phyloP scores from a whole-genome alignment of 1,139 yeast genomes.

The Pichia sp. region DNA sequence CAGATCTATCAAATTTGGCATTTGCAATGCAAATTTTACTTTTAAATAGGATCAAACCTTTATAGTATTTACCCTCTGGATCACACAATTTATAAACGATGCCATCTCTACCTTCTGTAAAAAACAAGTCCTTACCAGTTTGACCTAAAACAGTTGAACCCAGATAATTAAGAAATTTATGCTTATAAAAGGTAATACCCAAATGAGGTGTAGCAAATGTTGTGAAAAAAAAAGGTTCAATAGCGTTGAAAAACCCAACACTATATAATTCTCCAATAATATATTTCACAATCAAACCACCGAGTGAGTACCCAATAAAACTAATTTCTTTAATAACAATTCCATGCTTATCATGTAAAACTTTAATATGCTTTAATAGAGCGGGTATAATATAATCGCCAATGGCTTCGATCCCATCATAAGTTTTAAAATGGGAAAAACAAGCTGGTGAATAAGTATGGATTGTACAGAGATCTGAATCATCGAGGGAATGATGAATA shows the following conservation, averaged over 20 bases:
- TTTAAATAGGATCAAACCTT: conserved; percentile 53
- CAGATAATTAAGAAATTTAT: conserved; percentile 42
- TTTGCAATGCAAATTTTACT: conserved; percentile 62
- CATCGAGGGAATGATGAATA: conserved; percentile 39
- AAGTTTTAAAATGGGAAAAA: conserved; percentile 69
- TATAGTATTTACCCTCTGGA: conserved; percentile 42
- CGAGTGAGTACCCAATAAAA: conserved; percentile 77
- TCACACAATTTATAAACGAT: conserved; percentile 50
- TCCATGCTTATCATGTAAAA: conserved; percentile 35
- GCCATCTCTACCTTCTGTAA: conserved; percentile 40
- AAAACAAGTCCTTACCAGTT: conserved; percentile 69
- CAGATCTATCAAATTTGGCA: conserved; percentile 64
- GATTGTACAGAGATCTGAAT: conserved; percentile 33
- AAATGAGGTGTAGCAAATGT: conserved; percentile 92
- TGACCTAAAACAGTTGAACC: conserved; percentile 65
- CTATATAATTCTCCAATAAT: conserved; percentile 61
- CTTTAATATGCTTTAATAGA: conserved; percentile 48
- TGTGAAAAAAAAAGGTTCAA: conserved; percentile 60
- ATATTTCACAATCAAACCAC: conserved; percentile 73
- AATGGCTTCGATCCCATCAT: conserved; percentile 73
- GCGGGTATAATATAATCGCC: conserved; percentile 67
- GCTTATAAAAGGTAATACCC: conserved; percentile 51
- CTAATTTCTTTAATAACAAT: conserved; percentile 47
- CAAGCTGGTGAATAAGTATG: conserved; percentile 59
- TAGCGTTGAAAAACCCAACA: conserved; percentile 47